These are phyloP conservation scores for Candida sphagnicola DNA, from an alignment of 805 yeast species.

Conservation along the genomic window DNA sequence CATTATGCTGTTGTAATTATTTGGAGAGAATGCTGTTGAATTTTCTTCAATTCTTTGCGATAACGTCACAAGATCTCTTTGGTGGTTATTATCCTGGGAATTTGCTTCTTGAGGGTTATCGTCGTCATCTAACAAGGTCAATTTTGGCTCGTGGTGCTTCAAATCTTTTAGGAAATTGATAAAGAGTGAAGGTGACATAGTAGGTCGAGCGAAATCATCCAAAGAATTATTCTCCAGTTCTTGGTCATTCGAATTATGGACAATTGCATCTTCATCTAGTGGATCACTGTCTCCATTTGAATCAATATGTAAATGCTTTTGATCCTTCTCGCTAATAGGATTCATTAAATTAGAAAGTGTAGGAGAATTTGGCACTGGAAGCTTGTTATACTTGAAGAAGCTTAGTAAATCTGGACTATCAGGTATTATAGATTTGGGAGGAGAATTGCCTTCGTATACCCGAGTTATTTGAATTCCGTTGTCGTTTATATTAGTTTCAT, in stretches of 20 bases:
- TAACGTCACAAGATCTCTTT: neutral
- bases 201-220: slow-evolving; percentile 1
- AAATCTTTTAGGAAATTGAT: slow-evolving; percentile 22
- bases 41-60: neutral
- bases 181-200: slow-evolving; percentile 20
- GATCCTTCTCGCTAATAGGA: slow-evolving; percentile 5
- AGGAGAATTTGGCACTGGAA: slow-evolving; percentile 9
- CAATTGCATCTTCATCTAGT: too few relatives aligned
- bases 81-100: slow-evolving; percentile 3
- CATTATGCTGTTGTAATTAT: slow-evolving; percentile 6
- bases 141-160: slow-evolving; percentile 8
- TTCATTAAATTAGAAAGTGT: slow-evolving; percentile 9
- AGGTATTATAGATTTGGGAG: neutral
- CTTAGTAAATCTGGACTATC: slow-evolving; percentile 3
- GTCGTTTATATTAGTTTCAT: neutral
- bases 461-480: neutral
- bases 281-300: too few relatives aligned
- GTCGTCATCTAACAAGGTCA: slow-evolving; percentile 3
- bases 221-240: slow-evolving; percentile 1
- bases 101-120: slow-evolving; percentile 5
- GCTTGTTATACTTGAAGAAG: slow-evolving; percentile 2
- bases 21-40: slow-evolving; percentile 3
- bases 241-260: too few relatives aligned
- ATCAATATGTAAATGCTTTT: too few relatives aligned
- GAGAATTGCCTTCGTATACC: neutral